Evolutionary conservation across 805 yeast genomes (phyloP), one percentile per base, ranked within the genome.

Genomic region (Starmerella roubikii): DNA sequence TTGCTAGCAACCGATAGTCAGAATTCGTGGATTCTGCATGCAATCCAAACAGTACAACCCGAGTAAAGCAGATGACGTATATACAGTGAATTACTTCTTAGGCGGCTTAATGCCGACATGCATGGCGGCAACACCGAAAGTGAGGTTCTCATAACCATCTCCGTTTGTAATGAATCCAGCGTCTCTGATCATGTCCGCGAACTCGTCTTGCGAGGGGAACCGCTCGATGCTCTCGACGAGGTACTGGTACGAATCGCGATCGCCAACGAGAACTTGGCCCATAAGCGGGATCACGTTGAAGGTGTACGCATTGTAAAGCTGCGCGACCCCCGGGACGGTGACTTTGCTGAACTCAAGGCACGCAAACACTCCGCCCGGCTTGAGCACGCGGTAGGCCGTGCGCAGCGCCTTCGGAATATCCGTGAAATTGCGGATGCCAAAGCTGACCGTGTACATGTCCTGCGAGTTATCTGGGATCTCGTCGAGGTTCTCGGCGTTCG

Each of bases 291-390:
- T 68, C 35, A 80, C 63, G 41, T 82, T 79, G 58, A 81, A 81
- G 13, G 95, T 82, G 71, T 93, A 91, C 30, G 83, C 77, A 56
- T 80, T 84, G 67, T 91, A 91, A 21, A 76, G 61, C 44, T 73
- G 66, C 56, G 83, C 88, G 37, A 91, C 64, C 9, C 76, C 54
- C 22, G 79, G 76, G 58, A 84, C 82, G 35, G 79, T 78, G 41
- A 91, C 95, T 57, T 86, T 91, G 39, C 93, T 79, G 55, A 91
- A 91, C 59, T 91, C 98, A 42, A 91, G 68, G 61, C 97, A 86
- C 28, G 94, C 95, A 58, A 91, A 91, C 34, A 91, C 81, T 53
- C 98, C 98, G 54, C 98, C 98, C 11, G 97, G 97, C 60, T 79
- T 83, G 57, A 91, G 72, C 23, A 88, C 94, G 52, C 98, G 72